Evolutionary conservation across 75 land plant genomes (phyloP).

Genomic region (Selaginella tamariscina): DNA sequence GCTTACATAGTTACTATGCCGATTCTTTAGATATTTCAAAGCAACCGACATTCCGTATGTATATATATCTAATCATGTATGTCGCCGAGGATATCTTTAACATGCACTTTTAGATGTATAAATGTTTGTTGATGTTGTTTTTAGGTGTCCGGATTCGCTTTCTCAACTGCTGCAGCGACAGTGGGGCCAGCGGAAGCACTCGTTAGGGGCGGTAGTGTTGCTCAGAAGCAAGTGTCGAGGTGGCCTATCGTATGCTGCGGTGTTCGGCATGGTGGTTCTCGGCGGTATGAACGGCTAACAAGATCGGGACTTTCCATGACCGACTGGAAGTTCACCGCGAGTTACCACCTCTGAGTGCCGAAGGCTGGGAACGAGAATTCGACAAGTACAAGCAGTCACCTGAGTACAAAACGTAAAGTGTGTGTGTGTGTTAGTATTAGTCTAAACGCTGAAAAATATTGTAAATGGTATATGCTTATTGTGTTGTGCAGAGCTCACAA

Average conservation of each 20-base stretch:
- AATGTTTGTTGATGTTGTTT: too few relatives aligned
- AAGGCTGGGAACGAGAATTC: constrained; percentile 75
- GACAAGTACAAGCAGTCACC: constrained; percentile 89
- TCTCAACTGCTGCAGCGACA: not conserved
- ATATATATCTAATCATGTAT: too few relatives aligned
- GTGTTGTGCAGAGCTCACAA: constrained; percentile 57
- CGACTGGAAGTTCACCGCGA: constrained; percentile 94
- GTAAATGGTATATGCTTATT: not conserved
- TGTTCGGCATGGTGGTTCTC: constrained; percentile 67
- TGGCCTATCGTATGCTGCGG: constrained; percentile 88
- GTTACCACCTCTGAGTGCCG: constrained; percentile 65
- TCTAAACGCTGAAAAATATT: too few relatives aligned
- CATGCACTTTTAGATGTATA: too few relatives aligned
- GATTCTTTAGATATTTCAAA: too few relatives aligned
- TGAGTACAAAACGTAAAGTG: constrained; percentile 43
- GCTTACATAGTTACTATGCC: too few relatives aligned
- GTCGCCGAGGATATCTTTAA: too few relatives aligned
- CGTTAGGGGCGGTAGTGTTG: constrained; percentile 48
- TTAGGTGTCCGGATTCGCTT: not conserved
- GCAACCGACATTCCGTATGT: too few relatives aligned
- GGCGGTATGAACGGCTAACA: constrained; percentile 49
- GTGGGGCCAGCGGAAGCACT: constrained; percentile 20
- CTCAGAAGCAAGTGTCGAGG: constrained; percentile 59
- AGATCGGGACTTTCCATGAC: constrained; percentile 97
- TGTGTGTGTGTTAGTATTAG: too few relatives aligned